Base-by-base conservation (phyloP, 208 protist species). In the Plasmodiophora brassicae region DNA sequence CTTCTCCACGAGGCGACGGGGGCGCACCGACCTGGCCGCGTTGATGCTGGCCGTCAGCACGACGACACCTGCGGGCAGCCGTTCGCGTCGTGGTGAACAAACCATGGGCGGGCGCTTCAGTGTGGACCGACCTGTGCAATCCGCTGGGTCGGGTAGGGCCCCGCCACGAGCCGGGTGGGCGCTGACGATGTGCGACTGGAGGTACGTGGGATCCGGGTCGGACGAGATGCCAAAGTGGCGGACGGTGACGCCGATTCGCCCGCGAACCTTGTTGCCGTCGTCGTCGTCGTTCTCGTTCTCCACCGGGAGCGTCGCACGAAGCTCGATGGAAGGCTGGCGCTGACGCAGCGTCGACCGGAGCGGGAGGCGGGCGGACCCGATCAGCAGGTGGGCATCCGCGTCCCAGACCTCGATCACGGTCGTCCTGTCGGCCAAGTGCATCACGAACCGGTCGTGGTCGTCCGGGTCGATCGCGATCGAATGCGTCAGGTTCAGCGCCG, bases 371-470 rank as follows among this genome's bases (percentile, higher is more conserved):
- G 65, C 5, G n/a, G 10, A 8, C 10, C 65, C 65, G 65, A 78
- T 78, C n/a, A 78, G n/a, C 14, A 78, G 20, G 20, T 78, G 65
- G n/a, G 65, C 32, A 14, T 38, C 5, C 14, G 32, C 5, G n/a
- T 78, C 65, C 65, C 65, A 78, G 20, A 78, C 65, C n/a, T 78
- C 65, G 5, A 78, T 36, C 5, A 32, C n/a, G 5, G 65, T 38
- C 10, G 5, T 78, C n/a, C n/a, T n/a, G 32, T 78, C 65, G n/a
- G 32, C 32, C 14, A 78, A 5, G 14, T 32, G 65, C 14, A 5
- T 78, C 32, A 78, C 65, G n/a, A 78, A 78, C 65, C 5, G 32
- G 41, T 78, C 65, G 65, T 78, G 65, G n/a, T 78, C 65, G 65
- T 5, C 14, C 65, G 14, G 32, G 20, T 32, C n/a, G n/a, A 78